Conservation (phyloP, 228 moss, liverwort and hornwort species). For the Sphagnum magellanicum region DNA sequence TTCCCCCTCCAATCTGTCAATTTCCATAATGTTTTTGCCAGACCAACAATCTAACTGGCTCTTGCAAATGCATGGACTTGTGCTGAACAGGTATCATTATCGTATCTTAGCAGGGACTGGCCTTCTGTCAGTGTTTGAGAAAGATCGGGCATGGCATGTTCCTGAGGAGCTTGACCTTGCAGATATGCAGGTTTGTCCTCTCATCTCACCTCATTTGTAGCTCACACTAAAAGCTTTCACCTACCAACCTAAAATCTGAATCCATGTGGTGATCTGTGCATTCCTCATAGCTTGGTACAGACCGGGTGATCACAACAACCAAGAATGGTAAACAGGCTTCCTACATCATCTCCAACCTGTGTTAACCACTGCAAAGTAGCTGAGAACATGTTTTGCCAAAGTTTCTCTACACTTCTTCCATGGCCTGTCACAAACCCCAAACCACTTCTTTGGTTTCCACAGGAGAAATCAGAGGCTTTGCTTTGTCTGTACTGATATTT, state of each 20-base stretch:
- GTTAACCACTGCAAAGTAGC: no score
- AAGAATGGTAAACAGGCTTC: no score
- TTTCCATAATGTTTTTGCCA: no score
- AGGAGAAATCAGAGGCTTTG: no score
- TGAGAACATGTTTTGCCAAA: no score
- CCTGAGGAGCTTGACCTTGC: conserved; percentile 60
- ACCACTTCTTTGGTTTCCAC: not conserved
- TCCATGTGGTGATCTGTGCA: no score
- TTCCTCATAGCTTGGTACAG: no score
- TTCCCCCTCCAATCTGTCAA: no score
- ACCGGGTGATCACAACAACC: no score
- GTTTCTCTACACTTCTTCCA: no score
- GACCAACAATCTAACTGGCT: not conserved
- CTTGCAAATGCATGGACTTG: not conserved
- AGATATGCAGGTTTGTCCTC: conserved; percentile 63
- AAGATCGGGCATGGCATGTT: conserved; percentile 88
- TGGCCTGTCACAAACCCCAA: not conserved
- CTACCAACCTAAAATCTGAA: not conserved
- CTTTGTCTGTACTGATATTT: no score
- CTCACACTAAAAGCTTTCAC: not conserved
- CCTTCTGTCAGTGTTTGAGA: conserved; percentile 75
- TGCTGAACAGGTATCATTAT: conserved; percentile 73
- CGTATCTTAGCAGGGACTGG: conserved; percentile 62
- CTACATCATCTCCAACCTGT: no score
- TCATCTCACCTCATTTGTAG: not conserved